Evolutionary conservation across 2,329 filamentous ascomycete species (phyloP), one percentile per base, ranked within the genome.

Genomic region (Fusarium humuli): DNA sequence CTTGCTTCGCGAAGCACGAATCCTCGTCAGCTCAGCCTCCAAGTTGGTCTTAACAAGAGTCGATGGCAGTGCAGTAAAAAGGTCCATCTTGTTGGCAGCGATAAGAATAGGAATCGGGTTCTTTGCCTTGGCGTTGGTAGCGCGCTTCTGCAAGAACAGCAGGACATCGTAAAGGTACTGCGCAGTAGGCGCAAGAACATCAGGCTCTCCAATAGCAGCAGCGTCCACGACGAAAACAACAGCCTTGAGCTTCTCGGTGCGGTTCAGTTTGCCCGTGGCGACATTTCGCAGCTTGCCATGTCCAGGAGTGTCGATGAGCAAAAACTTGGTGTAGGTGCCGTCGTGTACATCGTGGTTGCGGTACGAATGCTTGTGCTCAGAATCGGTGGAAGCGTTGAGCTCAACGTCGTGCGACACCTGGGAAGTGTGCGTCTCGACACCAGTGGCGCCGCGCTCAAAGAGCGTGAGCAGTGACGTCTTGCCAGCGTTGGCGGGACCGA

Each of bases 71-170:
- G 95, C 94, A 0, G 96, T 98, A 79, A 99, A 99, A 2, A 99
- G 85, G 79, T 99, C 96, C 77, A 94, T 87, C 85, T 99, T 99
- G 81, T 98, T 99, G 57, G 94, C 94, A 3, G 94, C 94, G 34
- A 99, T 84, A 37, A 99, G 85, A 10, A 99, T 86, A 0, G 92
- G 90, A 11, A 96, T 85, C 47, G 85, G 70, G 3, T 64, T 67
- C 73, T 77, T 80, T 45, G 75, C 69, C 70, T 78, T 80, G 58
- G 73, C 68, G 50, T 75, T 78, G 32, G 88, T 86, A 50, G 89
- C 87, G 48, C 91, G 87, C 80, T 91, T 92, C 83, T 98, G 96
- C 62, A 99, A 84, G 5, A 87, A 79, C 5, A 98, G 85, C n/a
- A 99, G 87, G 1, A 97, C 83, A 67, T 98, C 94, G 82, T 98